Evolutionary conservation across 257 asterid genomes (phyloP).

Genomic region (Solanum rostratum): DNA sequence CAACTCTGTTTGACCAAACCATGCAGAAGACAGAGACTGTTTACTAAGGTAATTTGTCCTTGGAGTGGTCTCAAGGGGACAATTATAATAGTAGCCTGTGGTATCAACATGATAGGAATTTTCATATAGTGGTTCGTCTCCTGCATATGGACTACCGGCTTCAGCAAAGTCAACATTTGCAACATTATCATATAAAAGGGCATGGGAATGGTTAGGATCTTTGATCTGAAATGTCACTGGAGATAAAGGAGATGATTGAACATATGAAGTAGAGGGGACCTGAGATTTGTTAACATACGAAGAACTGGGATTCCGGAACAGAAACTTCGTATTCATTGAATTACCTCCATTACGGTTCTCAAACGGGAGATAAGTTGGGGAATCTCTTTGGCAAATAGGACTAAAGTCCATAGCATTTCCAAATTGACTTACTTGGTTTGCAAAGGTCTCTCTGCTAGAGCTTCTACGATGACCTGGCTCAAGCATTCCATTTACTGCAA

Average conservation of each 20-base stretch:
- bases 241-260: conserved; percentile 28
- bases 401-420: conserved; percentile 20
- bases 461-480: conserved; percentile 44
- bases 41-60: conserved; percentile 16
- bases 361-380: conserved; percentile 24
- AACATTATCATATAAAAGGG: conserved; percentile 19
- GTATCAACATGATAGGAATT: conserved; percentile 21
- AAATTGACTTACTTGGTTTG: conserved; percentile 24
- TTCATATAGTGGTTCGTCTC: conserved; percentile 18
- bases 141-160: conserved; percentile 3
- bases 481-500: conserved; percentile 56
- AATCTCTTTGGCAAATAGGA: conserved; percentile 31
- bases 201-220: conserved; percentile 19
- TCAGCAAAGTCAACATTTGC: conserved; percentile 13
- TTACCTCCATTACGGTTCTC: conserved; percentile 26
- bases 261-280: conserved; percentile 15
- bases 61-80: conserved; percentile 13
- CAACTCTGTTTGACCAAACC: conserved; percentile 14
- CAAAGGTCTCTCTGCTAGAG: conserved; percentile 54
- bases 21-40: conserved; percentile 24
- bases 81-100: conserved; percentile 18
- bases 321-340: conserved; percentile 14
- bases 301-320: conserved; percentile 11
- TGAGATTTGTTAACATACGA: conserved; percentile 20
- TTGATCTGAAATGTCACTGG: conserved; percentile 16